Base-by-base conservation (phyloP, 2,329 filamentous ascomycete species). In the Paecilomyces dactylethromorphus region DNA sequence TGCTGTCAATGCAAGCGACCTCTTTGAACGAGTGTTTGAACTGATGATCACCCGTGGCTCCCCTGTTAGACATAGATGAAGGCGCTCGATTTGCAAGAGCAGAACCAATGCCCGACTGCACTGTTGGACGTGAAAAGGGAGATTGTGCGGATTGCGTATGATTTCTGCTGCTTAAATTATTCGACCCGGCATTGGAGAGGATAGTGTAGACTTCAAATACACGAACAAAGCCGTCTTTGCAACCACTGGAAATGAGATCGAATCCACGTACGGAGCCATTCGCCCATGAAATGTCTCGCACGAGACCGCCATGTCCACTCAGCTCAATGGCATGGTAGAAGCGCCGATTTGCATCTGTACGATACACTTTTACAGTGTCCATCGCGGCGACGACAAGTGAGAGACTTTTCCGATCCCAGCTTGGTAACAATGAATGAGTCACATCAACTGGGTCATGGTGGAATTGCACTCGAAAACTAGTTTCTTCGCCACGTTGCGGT, bases 201-300 rank as follows among this genome's bases (percentile, higher is more conserved):
- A 65, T 66, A n/a, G 75, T 78, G 60, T 76, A 75, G 3, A 78
- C 69, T 66, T 93, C 87, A 69, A 95, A 96, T n/a, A 99, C 88
- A 49, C 93, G 84, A 49, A 97, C 86, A 66, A 86, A 87, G 2
- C 94, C 93, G 71, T 99, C 94, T 73, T 95, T 95, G 71, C 91
- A 94, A 2, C 92, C 93, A 5, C 92, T 95, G 2, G 93, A 94
- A 66, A 97, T 84, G 59, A 93, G 83, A 72, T 99, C 94, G 71
- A 91, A 93, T 1, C 93, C 93, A 45, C 92, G 81, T 67, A 95
- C 91, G 64, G 92, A 95, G 12, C 92, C 93, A 54, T 92, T 89
- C 0, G 93, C 91, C 94, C 94, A 99, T 1, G 91, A 88, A 1
- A 97, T 84, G 71, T 97, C 92, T 54, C 93, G 83, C 6, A 97